phyloP scores from a whole-genome alignment of 2,329 filamentous ascomycete species.

The Phymatotrichopsis omnivora region DNA sequence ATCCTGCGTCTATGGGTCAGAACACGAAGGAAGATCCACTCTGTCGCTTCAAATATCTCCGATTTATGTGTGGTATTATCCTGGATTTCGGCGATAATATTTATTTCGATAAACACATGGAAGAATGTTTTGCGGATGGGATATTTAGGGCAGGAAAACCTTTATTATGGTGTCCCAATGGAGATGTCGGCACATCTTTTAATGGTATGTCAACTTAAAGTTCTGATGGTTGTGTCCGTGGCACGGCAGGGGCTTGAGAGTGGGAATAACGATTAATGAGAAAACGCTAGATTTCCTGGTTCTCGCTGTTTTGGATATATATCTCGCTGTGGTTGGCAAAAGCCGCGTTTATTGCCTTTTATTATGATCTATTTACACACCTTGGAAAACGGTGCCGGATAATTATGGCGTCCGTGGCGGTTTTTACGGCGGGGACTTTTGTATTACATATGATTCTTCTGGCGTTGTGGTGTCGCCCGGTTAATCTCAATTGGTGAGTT shows the following conservation, averaged over 20 bases:
- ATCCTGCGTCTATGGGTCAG: background rate
- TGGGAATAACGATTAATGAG: background rate
- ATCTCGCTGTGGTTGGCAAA: slow-evolving; percentile 1
- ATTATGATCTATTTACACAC: background rate
- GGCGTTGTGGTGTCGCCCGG: background rate
- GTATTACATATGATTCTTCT: background rate
- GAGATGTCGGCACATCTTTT: background rate
- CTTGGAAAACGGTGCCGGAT: background rate
- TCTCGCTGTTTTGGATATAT: slow-evolving; percentile 1
- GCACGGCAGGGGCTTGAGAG: background rate
- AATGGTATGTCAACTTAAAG: no score
- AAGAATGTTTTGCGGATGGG: background rate
- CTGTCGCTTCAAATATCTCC: background rate
- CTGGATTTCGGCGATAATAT: background rate
- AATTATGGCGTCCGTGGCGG: background rate
- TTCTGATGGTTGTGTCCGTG: no score
- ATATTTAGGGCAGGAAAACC: background rate
- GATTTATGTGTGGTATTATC: background rate
- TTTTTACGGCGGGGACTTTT: background rate
- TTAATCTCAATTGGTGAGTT: slow-evolving; percentile 4
- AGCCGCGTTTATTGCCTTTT: background rate
- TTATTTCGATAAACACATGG: slow-evolving; percentile 1
- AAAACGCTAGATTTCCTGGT: background rate
- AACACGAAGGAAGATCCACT: background rate
- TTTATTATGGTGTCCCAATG: background rate